Evolutionary conservation across 129 eudicot genomes (phyloP), one percentile per base, ranked within the genome.

Genomic region (Gnaphalium uliginosum): DNA sequence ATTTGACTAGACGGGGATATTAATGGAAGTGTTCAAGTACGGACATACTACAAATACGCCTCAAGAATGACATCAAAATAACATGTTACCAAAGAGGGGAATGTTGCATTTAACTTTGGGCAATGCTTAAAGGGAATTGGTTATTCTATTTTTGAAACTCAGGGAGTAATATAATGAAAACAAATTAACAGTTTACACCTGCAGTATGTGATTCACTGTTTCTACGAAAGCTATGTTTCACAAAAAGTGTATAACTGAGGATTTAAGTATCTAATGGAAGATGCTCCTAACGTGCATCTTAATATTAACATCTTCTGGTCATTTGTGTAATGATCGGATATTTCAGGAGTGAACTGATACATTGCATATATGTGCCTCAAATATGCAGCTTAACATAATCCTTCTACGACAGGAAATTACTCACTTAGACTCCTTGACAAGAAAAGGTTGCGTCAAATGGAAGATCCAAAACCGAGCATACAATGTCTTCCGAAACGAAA

Each of bases 401-500:
- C 43, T 41, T 41, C 30, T 59, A 46, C 15, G 7, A 25, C 19
- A 30, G 19, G 9, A 37, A 29, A 35, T 26, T 27, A 80, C 96
- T 86, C 79, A 89, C 96, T 76, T 82, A 81, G 79, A 72, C 54
- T 39, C 79, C 19, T 41, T 72, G 81, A 64, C 6, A 15, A 79
- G 29, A 59, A 66, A n/a, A n/a, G n/a, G 84, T 41, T 32, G 81
- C 0, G 75, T 67, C 48, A 79, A 11, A 66, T 41, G 66, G 69
- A 77, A 73, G 72, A 81, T 65, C 76, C 76, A 77, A 46, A 82
- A 64, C 50, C 39, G 84, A 62, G 76, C 54, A 71, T 78, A 71
- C 48, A 81, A 18, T 56, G 46, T 79, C 75, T 78, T 77, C 57
- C 62, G 72, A 13, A 80, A 61, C 18, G 85, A 79, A 59, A 67